A percentile compares a stretch with the other conserved stretches of the same genome.
phyloP scores from a whole-genome alignment of 768 basidiomycete genomes.

The Calocybe cyanea region DNA sequence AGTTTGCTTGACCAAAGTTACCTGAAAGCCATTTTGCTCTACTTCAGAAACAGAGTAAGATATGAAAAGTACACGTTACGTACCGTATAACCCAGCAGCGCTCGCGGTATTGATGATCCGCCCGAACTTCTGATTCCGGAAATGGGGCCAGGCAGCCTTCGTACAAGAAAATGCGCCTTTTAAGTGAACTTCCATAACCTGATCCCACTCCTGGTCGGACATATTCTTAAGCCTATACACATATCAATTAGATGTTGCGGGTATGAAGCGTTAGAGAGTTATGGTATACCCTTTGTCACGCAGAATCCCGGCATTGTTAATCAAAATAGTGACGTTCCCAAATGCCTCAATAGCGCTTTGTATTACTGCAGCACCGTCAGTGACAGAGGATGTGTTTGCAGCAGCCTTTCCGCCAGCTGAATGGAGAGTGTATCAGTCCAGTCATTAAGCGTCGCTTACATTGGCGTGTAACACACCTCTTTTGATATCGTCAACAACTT shows the following conservation, averaged over 20 bases:
- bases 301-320: slow-evolving; percentile 95
- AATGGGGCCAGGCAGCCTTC: slow-evolving; percentile 94
- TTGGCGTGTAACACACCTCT: slow-evolving; percentile 46
- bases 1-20: slow-evolving; percentile 97
- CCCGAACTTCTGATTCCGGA: slow-evolving; percentile 93
- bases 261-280: background rate
- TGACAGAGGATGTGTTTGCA: slow-evolving; percentile 80
- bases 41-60: background rate
- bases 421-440: background rate
- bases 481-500: slow-evolving; percentile 86
- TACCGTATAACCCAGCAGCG: slow-evolving; percentile 91
- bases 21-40: slow-evolving; percentile 37
- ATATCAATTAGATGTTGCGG: background rate
- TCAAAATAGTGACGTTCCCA: slow-evolving; percentile 79
- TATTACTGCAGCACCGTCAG: slow-evolving; percentile 84
- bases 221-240: slow-evolving; percentile 87
- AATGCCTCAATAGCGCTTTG: slow-evolving; percentile 82
- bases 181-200: slow-evolving; percentile 83
- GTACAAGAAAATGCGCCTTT: slow-evolving; percentile 92
- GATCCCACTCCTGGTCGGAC: slow-evolving; percentile 92
- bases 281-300: slow-evolving; percentile 66
- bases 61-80: slow-evolving; percentile 15
- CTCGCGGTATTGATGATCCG: slow-evolving; percentile 93
- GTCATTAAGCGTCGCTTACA: background rate
- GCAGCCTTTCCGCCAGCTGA: slow-evolving; percentile 88